Percentiles rank a stretch among this genome's conserved stretches.
phyloP scores from a whole-genome alignment of 345 rosid species.

The Citrus medica region DNA sequence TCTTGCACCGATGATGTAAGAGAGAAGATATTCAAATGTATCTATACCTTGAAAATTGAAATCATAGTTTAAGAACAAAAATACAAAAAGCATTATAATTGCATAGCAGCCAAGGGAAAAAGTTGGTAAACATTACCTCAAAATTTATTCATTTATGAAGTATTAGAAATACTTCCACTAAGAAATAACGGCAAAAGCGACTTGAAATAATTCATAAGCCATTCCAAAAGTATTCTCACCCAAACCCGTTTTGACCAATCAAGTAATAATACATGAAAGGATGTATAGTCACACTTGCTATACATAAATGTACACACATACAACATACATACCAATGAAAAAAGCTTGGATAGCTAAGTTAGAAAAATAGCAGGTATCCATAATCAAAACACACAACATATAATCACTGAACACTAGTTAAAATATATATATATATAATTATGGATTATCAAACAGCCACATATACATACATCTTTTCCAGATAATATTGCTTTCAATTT shows the following conservation, averaged over 20 bases:
- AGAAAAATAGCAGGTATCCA: neutral
- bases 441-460: constrained; percentile 4
- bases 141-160: neutral
- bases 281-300: neutral
- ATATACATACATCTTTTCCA: constrained; percentile 41
- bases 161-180: neutral
- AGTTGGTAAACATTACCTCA: neutral
- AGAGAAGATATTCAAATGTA: too few species aligned
- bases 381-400: neutral
- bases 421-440: neutral
- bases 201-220: neutral
- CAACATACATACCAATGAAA: neutral
- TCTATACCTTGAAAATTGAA: too few species aligned
- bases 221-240: neutral
- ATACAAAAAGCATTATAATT: neutral
- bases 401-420: constrained; percentile 1
- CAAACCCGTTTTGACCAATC: neutral
- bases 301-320: neutral
- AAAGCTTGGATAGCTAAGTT: neutral
- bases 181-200: neutral
- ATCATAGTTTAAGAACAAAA: neutral
- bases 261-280: neutral
- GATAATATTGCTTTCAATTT: constrained; percentile 48
- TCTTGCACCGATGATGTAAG: too few species aligned
- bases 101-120: neutral